Evolutionary conservation across 225 moss, liverwort and hornwort species (phyloP).

Genomic region (Straminergon stramineum): DNA sequence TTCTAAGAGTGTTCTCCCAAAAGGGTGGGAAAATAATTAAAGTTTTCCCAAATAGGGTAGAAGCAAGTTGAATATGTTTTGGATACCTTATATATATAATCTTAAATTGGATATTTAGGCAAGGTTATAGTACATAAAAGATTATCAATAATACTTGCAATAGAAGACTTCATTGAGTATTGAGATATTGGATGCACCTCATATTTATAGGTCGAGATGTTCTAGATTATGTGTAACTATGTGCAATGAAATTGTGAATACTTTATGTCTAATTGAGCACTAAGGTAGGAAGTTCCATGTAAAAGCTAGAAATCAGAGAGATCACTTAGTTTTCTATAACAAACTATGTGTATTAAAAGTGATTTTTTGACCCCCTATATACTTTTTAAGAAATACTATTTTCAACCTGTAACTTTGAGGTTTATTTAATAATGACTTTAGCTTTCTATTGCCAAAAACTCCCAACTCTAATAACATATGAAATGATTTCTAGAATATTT

Average conservation of each 20-base stretch:
- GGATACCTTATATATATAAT: neutral
- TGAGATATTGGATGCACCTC: neutral
- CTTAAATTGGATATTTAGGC: neutral
- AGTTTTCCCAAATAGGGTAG: rapidly evolving
- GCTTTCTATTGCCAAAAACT: too few relatives aligned
- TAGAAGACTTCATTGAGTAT: neutral
- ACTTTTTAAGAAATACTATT: too few relatives aligned
- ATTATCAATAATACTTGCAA: neutral
- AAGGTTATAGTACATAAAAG: neutral
- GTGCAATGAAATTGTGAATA: neutral
- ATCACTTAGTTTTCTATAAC: too few relatives aligned
- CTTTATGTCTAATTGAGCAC: neutral
- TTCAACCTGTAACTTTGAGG: too few relatives aligned
- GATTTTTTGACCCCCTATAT: too few relatives aligned
- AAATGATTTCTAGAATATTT: too few relatives aligned
- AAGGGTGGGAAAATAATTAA: neutral
- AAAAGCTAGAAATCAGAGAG: neutral
- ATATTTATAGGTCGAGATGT: neutral
- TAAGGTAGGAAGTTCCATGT: neutral
- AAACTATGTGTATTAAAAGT: too few relatives aligned
- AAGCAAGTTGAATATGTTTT: neutral
- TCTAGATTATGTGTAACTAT: neutral
- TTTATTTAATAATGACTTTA: too few relatives aligned
- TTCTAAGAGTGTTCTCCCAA: rapidly evolving
- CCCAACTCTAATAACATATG: too few relatives aligned